A percentile compares a stretch with the other conserved stretches of the same genome.
These are phyloP conservation scores for Herpetomonas tarakana DNA, from an alignment of 208 protist genomes.

Conservation along the genomic window DNA sequence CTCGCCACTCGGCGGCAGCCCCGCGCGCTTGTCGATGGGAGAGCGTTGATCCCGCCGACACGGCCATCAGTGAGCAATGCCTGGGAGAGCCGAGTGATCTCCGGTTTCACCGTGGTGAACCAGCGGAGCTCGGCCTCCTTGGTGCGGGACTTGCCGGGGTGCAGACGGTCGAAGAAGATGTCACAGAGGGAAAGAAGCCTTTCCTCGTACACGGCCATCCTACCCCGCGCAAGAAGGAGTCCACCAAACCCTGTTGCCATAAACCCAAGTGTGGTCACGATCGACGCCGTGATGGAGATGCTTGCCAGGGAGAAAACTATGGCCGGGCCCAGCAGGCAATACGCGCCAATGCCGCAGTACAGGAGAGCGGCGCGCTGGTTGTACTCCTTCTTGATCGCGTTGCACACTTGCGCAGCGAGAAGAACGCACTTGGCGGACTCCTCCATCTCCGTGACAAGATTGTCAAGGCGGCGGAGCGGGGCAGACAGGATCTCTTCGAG, in stretches of 20 bases:
- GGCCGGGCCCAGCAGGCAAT: constrained; percentile 14
- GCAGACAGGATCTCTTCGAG: constrained; percentile 52
- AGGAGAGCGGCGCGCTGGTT: constrained; percentile 22
- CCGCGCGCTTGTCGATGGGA: constrained; percentile 42
- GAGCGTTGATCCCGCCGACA: constrained; percentile 17
- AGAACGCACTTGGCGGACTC: constrained; percentile 54
- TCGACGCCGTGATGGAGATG: constrained; percentile 17
- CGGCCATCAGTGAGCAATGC: constrained; percentile 14
- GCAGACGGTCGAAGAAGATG: constrained; percentile 35
- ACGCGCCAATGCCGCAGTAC: constrained; percentile 10
- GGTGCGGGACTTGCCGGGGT: constrained; percentile 35
- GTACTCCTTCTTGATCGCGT: constrained; percentile 40
- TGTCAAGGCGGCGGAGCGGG: constrained; percentile 69
- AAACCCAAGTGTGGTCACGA: constrained; percentile 15
- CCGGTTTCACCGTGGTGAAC: constrained; percentile 49
- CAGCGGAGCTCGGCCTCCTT: constrained; percentile 52
- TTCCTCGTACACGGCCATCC: constrained; percentile 28
- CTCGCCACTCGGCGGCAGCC: constrained; percentile 27
- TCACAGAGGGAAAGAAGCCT: constrained; percentile 28
- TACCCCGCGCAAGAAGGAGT: constrained; percentile 7
- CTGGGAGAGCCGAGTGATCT: constrained; percentile 29
- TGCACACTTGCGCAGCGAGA: constrained; percentile 44
- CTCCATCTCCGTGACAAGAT: constrained; percentile 71
- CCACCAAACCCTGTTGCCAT: constrained; percentile 12
- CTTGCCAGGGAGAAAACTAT: constrained; percentile 14